These are phyloP conservation scores for Solanum megistacrolobum DNA, from an alignment of 257 asterid genomes.

Conservation along the genomic window DNA sequence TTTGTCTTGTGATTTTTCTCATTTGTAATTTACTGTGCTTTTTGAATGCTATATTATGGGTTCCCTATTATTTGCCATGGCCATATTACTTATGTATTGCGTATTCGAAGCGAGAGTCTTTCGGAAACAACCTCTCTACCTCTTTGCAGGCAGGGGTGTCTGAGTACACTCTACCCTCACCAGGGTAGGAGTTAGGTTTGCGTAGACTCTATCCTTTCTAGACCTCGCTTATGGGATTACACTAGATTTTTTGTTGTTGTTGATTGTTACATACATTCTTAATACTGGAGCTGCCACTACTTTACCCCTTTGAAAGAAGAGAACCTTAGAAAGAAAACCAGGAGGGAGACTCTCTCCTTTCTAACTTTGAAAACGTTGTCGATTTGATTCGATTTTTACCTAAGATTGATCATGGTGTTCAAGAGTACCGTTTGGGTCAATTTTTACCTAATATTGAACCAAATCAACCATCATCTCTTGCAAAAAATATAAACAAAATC, in stretches of 20 bases:
- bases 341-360: neutral
- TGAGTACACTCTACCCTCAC: neutral
- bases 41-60: neutral
- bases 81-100: neutral
- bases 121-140: neutral
- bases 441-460: neutral
- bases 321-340: neutral
- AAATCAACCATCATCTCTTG: neutral
- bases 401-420: neutral
- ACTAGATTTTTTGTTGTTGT: neutral
- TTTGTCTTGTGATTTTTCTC: neutral
- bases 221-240: neutral
- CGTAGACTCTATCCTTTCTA: no score
- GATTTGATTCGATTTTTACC: neutral
- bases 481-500: neutral
- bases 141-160: neutral
- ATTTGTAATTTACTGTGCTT: neutral
- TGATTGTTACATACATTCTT: neutral
- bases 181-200: neutral
- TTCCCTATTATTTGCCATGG: neutral
- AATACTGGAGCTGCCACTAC: neutral
- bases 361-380: neutral
- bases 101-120: neutral
- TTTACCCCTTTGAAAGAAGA: neutral
- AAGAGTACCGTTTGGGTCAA: neutral